Conservation (phyloP, 345 rosid genomes). For the Anacardium occidentale region DNA sequence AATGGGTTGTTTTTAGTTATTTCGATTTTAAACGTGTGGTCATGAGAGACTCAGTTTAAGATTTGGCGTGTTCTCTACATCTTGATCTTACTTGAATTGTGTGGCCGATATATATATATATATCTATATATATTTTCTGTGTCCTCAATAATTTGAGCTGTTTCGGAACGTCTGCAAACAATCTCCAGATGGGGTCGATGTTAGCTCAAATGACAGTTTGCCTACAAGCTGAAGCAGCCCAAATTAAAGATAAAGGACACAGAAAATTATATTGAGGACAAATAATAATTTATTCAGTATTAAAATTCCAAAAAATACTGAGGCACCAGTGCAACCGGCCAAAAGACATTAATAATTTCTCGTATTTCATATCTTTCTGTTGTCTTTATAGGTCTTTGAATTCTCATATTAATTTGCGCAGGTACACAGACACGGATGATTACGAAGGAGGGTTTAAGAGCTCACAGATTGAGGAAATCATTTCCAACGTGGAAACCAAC, state of each 20-base stretch:
- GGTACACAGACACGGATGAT: constrained; percentile 55
- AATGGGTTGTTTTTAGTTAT: background rate
- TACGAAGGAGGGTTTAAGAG: constrained; percentile 61
- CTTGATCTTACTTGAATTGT: background rate
- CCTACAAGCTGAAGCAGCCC: too few species aligned
- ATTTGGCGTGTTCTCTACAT: background rate
- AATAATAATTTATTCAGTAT: too few species aligned
- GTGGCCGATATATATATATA: background rate
- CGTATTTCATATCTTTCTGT: background rate
- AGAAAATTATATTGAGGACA: too few species aligned
- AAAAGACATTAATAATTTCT: background rate
- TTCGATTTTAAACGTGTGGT: constrained; percentile 18
- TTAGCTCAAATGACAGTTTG: too few species aligned
- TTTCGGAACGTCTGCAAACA: background rate
- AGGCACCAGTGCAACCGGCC: background rate
- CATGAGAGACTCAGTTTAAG: constrained; percentile 1
- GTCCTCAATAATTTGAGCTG: constrained; percentile 9
- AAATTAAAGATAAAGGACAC: too few species aligned
- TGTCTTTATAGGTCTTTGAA: too few species aligned
- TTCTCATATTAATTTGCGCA: constrained; percentile 9
- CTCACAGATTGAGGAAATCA: constrained; percentile 39
- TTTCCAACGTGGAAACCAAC: constrained; percentile 47
- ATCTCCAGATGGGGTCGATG: background rate
- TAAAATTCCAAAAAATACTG: background rate
- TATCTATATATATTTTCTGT: background rate